Evolutionary conservation across 2,329 filamentous ascomycete species (phyloP), one percentile per base, ranked within the genome.

Genomic region (Aspergillus novofumigatus): DNA sequence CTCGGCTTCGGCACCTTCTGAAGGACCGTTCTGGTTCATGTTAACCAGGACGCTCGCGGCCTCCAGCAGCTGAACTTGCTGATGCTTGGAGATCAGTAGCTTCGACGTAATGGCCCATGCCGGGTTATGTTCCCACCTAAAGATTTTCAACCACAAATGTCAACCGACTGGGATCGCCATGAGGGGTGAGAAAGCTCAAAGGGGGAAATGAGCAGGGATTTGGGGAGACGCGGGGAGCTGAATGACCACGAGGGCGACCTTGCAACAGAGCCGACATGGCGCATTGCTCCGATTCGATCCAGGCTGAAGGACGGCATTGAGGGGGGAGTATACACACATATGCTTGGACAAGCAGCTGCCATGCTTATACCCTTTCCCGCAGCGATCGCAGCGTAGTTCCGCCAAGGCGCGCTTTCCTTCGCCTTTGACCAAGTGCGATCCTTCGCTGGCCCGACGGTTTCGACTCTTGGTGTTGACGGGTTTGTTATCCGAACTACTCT

Each of bases 321-420:
- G 83, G 83, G 86, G 83, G 80, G 65, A 68, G 67, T 63, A 75
- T 83, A 96, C 94, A 86, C 87, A 97, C 94, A 97, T 89, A 87
- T 99, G 94, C 86, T 97, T 99, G 76, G 91, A 95, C 83, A 99
- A 86, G 86, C 94, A 99, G 82, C 94, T 97, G 86, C 92, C 96
- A 84, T 99, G 94, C 87, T 99, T 99, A 86, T 99, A 99, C 79
- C 92, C 92, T 84, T 99, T 99, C 77, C 93, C 93, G 82, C 94
- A 99, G 78, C 92, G 93, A 74, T 96, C 91, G 81, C 94, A 99
- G 77, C 90, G 91, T 73, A 99, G 86, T 76, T 97, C 93, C 70
- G 87, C 86, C 70, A 86, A 89, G 76, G 85, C 84, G 79, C 91
- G 92, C 80, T 86, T 87, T 65, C 84, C 83, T 69, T 93, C 90